These are phyloP conservation scores for Elsinoe ampelina DNA, from an alignment of 2,329 filamentous ascomycete genomes.

Conservation along the genomic window DNA sequence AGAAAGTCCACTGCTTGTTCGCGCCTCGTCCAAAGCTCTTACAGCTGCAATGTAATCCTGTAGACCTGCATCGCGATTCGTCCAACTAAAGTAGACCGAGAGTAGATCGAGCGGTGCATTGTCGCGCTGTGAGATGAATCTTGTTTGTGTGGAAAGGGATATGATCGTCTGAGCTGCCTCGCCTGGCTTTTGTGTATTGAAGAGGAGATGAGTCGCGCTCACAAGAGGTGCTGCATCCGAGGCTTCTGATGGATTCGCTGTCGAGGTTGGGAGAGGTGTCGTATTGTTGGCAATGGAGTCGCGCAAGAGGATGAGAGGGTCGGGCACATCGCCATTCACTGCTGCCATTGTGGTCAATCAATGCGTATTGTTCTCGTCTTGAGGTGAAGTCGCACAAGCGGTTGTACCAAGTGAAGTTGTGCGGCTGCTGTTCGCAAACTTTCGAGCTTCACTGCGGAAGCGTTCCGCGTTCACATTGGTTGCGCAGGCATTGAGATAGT, in stretches of 20 bases:
- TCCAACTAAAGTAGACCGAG: constrained; percentile 93
- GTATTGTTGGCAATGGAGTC: constrained; percentile 65
- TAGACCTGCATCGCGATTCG: constrained; percentile 81
- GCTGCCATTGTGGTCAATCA: too few relatives aligned
- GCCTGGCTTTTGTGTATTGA: constrained; percentile 24
- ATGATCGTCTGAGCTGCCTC: constrained; percentile 45
- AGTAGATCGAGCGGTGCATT: constrained; percentile 68
- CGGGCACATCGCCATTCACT: constrained; percentile 35
- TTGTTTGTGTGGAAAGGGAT: constrained; percentile 54
- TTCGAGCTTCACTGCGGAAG: not conserved
- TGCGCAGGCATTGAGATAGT: not conserved
- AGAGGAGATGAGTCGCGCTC: constrained; percentile 57
- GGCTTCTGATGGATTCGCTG: constrained; percentile 52
- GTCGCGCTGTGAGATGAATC: constrained; percentile 61
- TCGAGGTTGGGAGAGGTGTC: constrained; percentile 64
- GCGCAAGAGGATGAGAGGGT: constrained; percentile 76
- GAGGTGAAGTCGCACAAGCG: not conserved
- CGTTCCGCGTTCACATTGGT: not conserved
- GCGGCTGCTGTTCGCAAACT: not conserved
- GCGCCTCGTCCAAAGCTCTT: constrained; percentile 68
- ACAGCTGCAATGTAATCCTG: constrained; percentile 85
- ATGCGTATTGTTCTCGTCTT: constrained; percentile 42
- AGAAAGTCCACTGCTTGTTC: constrained; percentile 47
- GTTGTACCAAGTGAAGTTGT: not conserved
- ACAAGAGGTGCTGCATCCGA: constrained; percentile 57